Evolutionary conservation across 768 basidiomycete genomes (phyloP), one percentile per base, ranked within the genome.

Genomic region (Nevesoporus exiguus): DNA sequence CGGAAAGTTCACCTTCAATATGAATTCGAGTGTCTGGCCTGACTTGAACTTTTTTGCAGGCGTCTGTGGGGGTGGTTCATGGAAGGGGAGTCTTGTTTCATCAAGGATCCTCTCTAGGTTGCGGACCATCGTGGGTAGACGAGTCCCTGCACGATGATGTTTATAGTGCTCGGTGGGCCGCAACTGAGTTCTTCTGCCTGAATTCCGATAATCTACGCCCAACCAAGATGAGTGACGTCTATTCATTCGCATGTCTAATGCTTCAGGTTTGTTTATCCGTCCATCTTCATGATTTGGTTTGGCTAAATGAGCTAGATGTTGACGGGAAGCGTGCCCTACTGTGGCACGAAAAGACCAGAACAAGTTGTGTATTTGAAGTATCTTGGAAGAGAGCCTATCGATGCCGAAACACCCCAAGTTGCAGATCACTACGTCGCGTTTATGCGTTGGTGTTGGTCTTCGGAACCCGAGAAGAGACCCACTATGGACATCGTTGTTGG

Each of bases 241-340:
- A 60, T 24, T 60, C 59, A 6, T 60, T 60, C 11, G 58, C 31
- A 10, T 60, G 59, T 17, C 52, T 60, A 5, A 55, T 55, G 58
- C 59, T 60, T 13, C 59, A 60, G 52, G 59, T 60, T 39, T 19
- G 53, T 47, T 21, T 5, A 19, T 48, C 24, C 9, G 27, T 29
- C 8, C 27, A 29, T 29, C 27, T 29, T 29, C 27, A 29, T 29
- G 8, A 29, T 29, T 29, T 29, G 5, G 8, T 29, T 29, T 8
- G 8, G 8, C 8, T 29, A 29, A 29, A 29, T 29, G 27, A 4
- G 8, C 8, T 8, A 29, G 27, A 29, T 29, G 27, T 8, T 29
- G 27, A 29, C 27, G 27, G 27, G 27, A 8, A 29, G 27, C 8
- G 27, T 29, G 27, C 27, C 27, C 27, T 29, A 29, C 27, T 29